These are phyloP conservation scores for Rhodotorula sp. DNA, from an alignment of 1,284 basidiomycete genomes.

Conservation along the genomic window DNA sequence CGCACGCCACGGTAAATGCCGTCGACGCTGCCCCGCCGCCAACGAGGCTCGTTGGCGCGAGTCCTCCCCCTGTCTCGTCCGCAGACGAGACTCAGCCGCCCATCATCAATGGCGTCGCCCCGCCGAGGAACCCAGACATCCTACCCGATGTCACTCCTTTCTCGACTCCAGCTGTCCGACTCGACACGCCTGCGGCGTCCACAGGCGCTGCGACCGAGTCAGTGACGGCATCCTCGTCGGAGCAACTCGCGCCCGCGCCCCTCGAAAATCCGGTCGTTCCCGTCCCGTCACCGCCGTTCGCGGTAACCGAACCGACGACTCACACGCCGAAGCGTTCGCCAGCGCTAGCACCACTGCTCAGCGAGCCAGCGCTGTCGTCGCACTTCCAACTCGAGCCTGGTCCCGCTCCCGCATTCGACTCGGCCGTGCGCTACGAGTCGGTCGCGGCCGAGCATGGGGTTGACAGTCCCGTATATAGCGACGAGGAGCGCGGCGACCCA, in stretches of 20 bases:
- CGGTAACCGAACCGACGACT: no score
- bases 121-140: not conserved
- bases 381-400: conserved; percentile 17
- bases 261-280: no score
- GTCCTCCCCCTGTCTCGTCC: not conserved
- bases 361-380: not conserved
- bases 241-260: no score
- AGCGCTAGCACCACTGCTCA: no score
- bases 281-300: no score
- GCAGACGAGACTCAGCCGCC: not conserved
- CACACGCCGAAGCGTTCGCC: no score
- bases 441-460: conserved; percentile 4
- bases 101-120: not conserved
- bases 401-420: conserved; percentile 9
- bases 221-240: no score
- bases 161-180: not conserved
- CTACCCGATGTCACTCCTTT: not conserved
- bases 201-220: no score
- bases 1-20: not conserved
- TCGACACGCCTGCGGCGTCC: no score
- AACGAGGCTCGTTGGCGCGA: not conserved
- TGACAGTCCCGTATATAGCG: conserved; percentile 3
- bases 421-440: conserved; percentile 1
- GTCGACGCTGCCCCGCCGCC: not conserved
- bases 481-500: not conserved